Base-by-base conservation (phyloP, 2,329 filamentous ascomycete genomes). In the Talaromyces sp. region DNA sequence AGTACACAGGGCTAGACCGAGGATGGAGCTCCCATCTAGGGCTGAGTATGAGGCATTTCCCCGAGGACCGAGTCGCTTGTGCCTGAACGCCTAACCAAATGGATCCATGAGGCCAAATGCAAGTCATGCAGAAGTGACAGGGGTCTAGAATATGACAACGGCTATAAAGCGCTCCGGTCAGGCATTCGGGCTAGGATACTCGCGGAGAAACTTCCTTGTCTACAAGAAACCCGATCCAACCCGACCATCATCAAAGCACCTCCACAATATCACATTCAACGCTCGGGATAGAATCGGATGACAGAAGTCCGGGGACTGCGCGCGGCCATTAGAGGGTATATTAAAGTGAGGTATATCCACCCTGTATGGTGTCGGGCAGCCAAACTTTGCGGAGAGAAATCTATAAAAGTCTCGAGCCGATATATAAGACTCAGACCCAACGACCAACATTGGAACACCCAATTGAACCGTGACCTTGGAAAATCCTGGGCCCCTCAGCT, bases 331-430 rank as follows among this genome's bases (percentile, higher is more conserved):
- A 33, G 11, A 13, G 42, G 43, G 11, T 54, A 51, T 54, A 48
- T 10, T 39, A 44, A 32, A 22, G 22, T 51, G 52, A 50, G 47
- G 37, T 54, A 47, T 54, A 54, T 16, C 9, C 32, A 22, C 5
- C 27, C 30, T 35, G 37, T 16, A 17, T 22, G 19, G 10, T 46
- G 29, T 55, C 42, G 53, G 53, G 49, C 46, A 55, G 49, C 49
- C 42, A 52, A 43, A 36, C n/a, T n/a, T n/a, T n/a, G 42, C 19
- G 37, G 24, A 27, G n/a, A 41, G 27, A 17, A 33, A 45, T 40
- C 32, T 52, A 52, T 51, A 54, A 24, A 48, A 39, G 16, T 17
- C 29, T 49, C 35, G 45, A 13, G 10, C 45, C 33, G 16, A 30
- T 47, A 40, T 47, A 35, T 17, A 47, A 27, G n/a, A 16, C n/a